Percentiles rank a stretch among this genome's conserved stretches.
Evolutionary conservation across 768 basidiomycete genomes (phyloP).

Genomic region (Clitopilus hobsonii): DNA sequence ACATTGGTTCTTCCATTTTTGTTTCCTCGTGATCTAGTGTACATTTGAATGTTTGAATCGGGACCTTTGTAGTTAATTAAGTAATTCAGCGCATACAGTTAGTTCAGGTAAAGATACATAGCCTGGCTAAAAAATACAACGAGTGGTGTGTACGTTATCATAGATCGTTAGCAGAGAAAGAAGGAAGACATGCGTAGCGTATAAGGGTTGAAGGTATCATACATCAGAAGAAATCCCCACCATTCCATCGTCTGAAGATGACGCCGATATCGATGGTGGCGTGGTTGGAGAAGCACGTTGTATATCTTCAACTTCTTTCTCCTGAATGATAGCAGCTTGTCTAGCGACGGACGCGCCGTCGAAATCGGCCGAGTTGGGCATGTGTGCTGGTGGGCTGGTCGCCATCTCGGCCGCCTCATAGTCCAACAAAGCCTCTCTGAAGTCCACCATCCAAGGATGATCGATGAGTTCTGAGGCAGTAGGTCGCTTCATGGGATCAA

Average conservation of each 20-base stretch:
- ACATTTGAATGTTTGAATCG: background rate
- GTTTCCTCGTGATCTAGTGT: background rate
- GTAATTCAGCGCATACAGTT: background rate
- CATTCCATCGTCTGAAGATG: conserved; percentile 9
- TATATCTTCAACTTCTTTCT: conserved; percentile 57
- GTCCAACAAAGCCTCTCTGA: conserved; percentile 63
- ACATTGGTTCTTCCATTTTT: background rate
- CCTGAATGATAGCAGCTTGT: conserved; percentile 51
- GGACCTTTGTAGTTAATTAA: background rate
- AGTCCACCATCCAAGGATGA: conserved; percentile 87
- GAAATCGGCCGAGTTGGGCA: conserved; percentile 44
- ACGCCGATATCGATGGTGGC: conserved; percentile 31
- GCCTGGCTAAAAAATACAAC: conserved; percentile 6
- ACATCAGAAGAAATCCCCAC: conserved; percentile 4
- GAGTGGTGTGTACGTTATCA: background rate
- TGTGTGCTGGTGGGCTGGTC: conserved; percentile 38
- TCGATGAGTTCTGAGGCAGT: conserved; percentile 80
- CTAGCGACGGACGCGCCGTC: conserved; percentile 49
- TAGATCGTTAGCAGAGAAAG: background rate
- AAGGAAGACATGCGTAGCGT: background rate
- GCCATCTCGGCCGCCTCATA: conserved; percentile 64
- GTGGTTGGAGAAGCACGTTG: conserved; percentile 45
- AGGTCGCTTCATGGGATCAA: conserved; percentile 81
- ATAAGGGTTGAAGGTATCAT: too few relatives aligned
- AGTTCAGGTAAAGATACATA: too few relatives aligned